Evolutionary conservation across 441 rosid genomes (phyloP), one percentile per base, ranked within the genome.

Genomic region (Populus hybrid): DNA sequence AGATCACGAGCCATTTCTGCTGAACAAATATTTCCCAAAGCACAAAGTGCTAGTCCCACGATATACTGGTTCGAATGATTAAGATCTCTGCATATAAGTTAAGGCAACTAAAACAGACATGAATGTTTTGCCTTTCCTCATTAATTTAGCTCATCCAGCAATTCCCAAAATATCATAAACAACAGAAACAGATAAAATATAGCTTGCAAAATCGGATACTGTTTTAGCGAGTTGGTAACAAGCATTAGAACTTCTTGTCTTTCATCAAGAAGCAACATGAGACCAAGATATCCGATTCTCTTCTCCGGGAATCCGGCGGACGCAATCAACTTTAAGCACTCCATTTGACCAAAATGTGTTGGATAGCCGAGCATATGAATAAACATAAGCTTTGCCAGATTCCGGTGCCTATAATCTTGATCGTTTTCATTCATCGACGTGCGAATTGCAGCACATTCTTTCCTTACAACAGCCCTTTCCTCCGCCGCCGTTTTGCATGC

Each of bases 1-100:
- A 97, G 97, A 90, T 95, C 99, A 83, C 97, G 95, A 24, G 99
- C 98, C 99, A 97, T 97, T 85, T 97, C 99, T 23, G 98, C 99
- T 34, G 99, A 97, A 78, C 98, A 95, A 78, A 95, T 97, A 81
- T 97, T 97, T 80, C 99, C 99, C 85, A 95, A 86, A 84, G 98
- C 98, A 90, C 98, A 93, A 76, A 93, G 94, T 32, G 98, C 97
- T 34, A 93, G 97, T 77, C 98, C 98, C 80, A 93, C 95, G 78
- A 90, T 91, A 77, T 93, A 93, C 89, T 95, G 99, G 85, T 93
- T 97, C 28, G 94, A 73, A 86, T 97, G 99, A 81, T 97, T 97
- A 74, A 97, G 99, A 87, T 97, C 99, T 91, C 99, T 97, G 89
- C 74, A 75, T 68, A 59, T 65, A 83, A 81, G 85, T 93, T 89